These are phyloP conservation scores for Cryptosporidium felis DNA, from an alignment of 169 alveolate genomes.

Conservation along the genomic window DNA sequence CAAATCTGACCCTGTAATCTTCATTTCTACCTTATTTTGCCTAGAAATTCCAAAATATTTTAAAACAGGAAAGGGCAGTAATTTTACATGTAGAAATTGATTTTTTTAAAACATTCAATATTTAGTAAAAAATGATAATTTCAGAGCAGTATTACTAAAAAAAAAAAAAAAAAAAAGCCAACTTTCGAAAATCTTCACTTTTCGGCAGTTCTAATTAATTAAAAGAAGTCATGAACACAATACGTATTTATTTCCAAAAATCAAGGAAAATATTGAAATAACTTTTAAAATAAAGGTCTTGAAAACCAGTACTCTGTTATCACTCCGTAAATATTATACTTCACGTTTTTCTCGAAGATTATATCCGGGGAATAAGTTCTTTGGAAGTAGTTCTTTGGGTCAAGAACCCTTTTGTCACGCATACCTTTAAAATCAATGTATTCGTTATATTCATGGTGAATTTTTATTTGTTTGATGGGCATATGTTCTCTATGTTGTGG, in stretches of 20 bases:
- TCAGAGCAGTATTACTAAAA: background rate
- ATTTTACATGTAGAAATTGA: background rate
- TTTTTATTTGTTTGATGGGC: background rate
- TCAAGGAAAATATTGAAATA: background rate
- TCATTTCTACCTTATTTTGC: too few species aligned
- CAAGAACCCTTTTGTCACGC: background rate
- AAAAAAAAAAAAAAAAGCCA: background rate
- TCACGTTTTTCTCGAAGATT: constrained; percentile 1
- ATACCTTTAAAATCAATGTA: background rate
- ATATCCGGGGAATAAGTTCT: constrained; percentile 6
- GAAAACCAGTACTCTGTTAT: constrained; percentile 9
- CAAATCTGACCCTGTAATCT: too few species aligned
- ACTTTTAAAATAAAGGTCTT: constrained; percentile 1
- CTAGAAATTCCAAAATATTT: too few species aligned
- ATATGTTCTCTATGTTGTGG: too few species aligned
- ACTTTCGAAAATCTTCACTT: too few species aligned
- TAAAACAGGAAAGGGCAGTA: too few species aligned
- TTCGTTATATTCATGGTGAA: constrained; percentile 6
- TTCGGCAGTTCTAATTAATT: too few species aligned
- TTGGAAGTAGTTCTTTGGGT: background rate
- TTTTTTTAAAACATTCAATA: background rate
- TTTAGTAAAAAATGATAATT: background rate
- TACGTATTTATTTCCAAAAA: constrained; percentile 6
- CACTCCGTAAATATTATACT: background rate
- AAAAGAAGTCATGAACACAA: background rate